A percentile compares a stretch with the other conserved stretches of the same genome.
Conservation (phyloP, 2,329 filamentous ascomycete genomes). For the Xylaria sp. region DNA sequence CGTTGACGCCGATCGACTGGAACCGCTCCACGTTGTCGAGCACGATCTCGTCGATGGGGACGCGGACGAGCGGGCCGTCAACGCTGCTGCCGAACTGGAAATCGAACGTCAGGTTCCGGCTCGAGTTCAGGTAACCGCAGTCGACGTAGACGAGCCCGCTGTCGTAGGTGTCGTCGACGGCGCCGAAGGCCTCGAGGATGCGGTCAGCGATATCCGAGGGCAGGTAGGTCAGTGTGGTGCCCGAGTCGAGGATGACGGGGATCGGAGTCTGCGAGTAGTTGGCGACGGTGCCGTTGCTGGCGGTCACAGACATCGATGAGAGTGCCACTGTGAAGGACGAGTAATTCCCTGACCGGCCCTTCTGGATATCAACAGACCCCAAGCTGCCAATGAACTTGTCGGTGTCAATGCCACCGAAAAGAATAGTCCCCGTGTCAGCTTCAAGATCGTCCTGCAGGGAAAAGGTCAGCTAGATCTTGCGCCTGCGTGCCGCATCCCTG, state of each 20-base stretch:
- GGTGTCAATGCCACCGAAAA: slow-evolving; percentile 72
- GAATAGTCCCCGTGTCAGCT: slow-evolving; percentile 62
- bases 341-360: slow-evolving; percentile 43
- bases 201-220: slow-evolving; percentile 51
- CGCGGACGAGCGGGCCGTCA: slow-evolving; percentile 37
- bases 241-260: slow-evolving; percentile 68
- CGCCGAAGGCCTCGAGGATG: slow-evolving; percentile 44
- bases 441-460: slow-evolving; percentile 48
- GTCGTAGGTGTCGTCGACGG: slow-evolving; percentile 40
- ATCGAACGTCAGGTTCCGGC: slow-evolving; percentile 39
- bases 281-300: slow-evolving; percentile 35
- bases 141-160: slow-evolving; percentile 45
- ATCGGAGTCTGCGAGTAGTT: slow-evolving; percentile 28
- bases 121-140: slow-evolving; percentile 41
- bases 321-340: slow-evolving; percentile 46
- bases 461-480: slow-evolving; percentile 37
- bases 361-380: slow-evolving; percentile 57
- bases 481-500: slow-evolving; percentile 1
- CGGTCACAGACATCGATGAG: slow-evolving; percentile 43
- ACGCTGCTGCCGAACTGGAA: slow-evolving; percentile 47
- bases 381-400: slow-evolving; percentile 65
- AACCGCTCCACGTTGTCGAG: slow-evolving; percentile 41
- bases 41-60: slow-evolving; percentile 42
- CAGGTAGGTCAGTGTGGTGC: slow-evolving; percentile 66
- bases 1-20: slow-evolving; percentile 27